Evolutionary conservation across 2,329 filamentous ascomycete species (phyloP).

Genomic region (Aschersonia sp.): DNA sequence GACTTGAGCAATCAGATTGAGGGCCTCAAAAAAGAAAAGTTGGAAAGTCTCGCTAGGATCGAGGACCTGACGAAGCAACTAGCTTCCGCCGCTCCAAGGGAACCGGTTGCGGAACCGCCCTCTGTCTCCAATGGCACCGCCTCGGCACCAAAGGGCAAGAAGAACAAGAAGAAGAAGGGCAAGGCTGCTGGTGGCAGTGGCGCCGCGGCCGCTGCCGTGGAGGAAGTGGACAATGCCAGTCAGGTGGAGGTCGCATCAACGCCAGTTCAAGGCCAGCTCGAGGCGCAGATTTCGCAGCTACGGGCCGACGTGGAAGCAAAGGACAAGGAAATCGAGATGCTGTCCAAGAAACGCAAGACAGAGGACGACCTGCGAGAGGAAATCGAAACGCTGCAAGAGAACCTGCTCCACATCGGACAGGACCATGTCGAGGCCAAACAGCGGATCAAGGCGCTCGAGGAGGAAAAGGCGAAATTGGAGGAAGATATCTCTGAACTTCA

Average conservation of each 20-base stretch:
- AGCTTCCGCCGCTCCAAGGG: conserved; percentile 12
- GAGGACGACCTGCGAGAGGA: conserved; percentile 74
- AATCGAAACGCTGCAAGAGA: conserved; percentile 69
- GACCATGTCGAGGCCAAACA: conserved; percentile 77
- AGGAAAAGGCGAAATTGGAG: conserved; percentile 53
- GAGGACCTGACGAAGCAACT: conserved; percentile 30
- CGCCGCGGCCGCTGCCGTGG: conserved; percentile 26
- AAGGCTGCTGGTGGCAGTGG: conserved; percentile 32
- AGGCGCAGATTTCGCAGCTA: conserved; percentile 33
- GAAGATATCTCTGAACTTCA: conserved; percentile 52
- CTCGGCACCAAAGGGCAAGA: conserved; percentile 41
- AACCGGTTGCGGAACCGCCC: conserved; percentile 7
- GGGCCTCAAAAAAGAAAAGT: conserved; percentile 17
- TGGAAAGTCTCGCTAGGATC: conserved; percentile 17
- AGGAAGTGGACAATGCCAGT: conserved; percentile 15
- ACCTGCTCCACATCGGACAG: conserved; percentile 63
- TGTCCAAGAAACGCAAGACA: conserved; percentile 56
- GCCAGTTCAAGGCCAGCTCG: conserved; percentile 18
- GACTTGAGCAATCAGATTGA: conserved; percentile 22
- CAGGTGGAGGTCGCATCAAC: conserved; percentile 12
- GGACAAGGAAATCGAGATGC: conserved; percentile 55
- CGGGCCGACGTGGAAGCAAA: conserved; percentile 45
- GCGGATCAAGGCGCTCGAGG: conserved; percentile 53
- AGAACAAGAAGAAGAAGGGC: conserved; percentile 86
- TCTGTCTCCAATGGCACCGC: conserved; percentile 11